Evolutionary conservation across 2,329 filamentous ascomycete genomes (phyloP), one percentile per base, ranked within the genome.

Genomic region (Periglandula ipomoeae): DNA sequence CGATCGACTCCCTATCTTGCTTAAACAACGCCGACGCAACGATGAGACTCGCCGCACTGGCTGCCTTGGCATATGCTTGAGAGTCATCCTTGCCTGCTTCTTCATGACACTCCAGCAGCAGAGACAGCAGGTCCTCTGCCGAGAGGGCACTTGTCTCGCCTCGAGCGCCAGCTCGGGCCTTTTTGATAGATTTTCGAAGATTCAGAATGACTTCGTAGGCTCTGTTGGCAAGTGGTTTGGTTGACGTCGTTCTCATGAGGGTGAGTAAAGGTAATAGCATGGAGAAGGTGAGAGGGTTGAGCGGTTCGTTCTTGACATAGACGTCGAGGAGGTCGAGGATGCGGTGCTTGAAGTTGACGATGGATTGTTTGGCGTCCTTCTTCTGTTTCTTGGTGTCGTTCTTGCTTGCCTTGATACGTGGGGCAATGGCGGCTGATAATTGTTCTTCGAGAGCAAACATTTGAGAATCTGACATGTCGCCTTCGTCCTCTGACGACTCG

Each of bases 291-390:
- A 90, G 70, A 1, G 77, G 68, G 57, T 82, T 85, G 20, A 75
- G 75, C 49, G 85, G 79, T 66, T 93, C 84, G 57, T 85, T 84
- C 64, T 87, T 89, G 54, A 93, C 75, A 65, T 89, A 97, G 54
- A 93, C 85, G 52, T 85, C 81, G 10, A 97, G 74, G 1, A 97
- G 77, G 61, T 97, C 93, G 4, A 97, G 78, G 5, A 96, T 85
- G 38, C 90, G 86, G 65, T 88, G 87, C 72, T 98, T 98, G 76
- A 98, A 95, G 67, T 91, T 90, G 59, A 95, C 72, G 61, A 97
- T 87, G 19, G 82, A 89, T 56, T 91, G 86, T 62, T 88, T 93
- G 48, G 91, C 90, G 52, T 91, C 85, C 61, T 88, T 88, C 59
- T 86, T 85, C 61, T 93, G 84, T 66, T 90, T 87, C 70, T 90